phyloP scores from a whole-genome alignment of 148 eudicot species.

The Silene conica region DNA sequence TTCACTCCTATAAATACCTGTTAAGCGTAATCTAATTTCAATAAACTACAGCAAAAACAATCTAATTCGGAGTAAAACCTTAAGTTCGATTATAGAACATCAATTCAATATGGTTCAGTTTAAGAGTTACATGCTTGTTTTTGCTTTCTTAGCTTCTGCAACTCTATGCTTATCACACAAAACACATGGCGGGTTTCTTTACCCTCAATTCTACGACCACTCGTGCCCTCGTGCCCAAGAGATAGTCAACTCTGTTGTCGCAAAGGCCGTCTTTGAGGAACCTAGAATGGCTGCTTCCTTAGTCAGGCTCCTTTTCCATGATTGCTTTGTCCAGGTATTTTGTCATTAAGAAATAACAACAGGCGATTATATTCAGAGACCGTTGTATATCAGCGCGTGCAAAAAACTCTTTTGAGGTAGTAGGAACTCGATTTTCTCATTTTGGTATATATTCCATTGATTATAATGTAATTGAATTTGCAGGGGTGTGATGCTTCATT shows the following conservation, averaged over 20 bases:
- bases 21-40: not conserved
- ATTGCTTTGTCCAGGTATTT: constrained; percentile 54
- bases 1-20: constrained; percentile 22
- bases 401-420: no score
- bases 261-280: constrained; percentile 44
- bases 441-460: not conserved
- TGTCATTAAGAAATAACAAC: no score
- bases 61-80: not conserved
- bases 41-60: constrained; percentile 10
- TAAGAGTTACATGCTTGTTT: constrained; percentile 19
- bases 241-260: constrained; percentile 43
- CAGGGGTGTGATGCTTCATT: constrained; percentile 60
- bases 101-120: constrained; percentile 20
- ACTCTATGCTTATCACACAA: constrained; percentile 26
- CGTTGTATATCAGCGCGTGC: no score
- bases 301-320: constrained; percentile 54
- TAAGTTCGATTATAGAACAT: not conserved
- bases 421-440: no score
- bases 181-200: constrained; percentile 28
- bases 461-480: constrained; percentile 1
- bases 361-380: no score
- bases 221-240: constrained; percentile 41
- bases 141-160: constrained; percentile 18
- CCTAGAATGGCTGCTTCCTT: constrained; percentile 58
- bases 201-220: constrained; percentile 45